These are phyloP conservation scores for Acacia concinna DNA, from an alignment of 331 rosid genomes.

Conservation along the genomic window DNA sequence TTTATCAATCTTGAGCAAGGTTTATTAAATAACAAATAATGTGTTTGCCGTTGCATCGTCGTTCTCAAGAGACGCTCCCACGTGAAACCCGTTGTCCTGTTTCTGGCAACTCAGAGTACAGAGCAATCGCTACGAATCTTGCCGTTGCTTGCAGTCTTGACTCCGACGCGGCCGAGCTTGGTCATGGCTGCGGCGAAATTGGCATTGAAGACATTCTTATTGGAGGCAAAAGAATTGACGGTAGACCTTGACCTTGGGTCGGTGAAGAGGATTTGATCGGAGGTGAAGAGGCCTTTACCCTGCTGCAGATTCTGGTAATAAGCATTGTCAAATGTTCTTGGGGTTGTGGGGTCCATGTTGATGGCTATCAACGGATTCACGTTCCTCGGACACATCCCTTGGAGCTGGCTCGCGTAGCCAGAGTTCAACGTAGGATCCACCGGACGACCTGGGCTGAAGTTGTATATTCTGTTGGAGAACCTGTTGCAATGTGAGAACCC, in stretches of 20 bases:
- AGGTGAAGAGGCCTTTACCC: conserved; percentile 75
- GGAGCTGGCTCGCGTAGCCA: conserved; percentile 51
- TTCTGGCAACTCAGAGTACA: conserved; percentile 39
- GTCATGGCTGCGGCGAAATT: conserved; percentile 73
- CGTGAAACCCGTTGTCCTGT: neutral
- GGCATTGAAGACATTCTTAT: conserved; percentile 38
- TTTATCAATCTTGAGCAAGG: neutral
- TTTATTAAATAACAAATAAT: neutral
- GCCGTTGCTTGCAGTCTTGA: conserved; percentile 62
- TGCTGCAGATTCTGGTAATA: conserved; percentile 73
- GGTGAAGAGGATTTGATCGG: conserved; percentile 70
- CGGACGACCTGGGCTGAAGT: conserved; percentile 39
- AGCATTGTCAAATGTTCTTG: conserved; percentile 58
- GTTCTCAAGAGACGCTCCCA: neutral
- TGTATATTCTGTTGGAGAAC: conserved; percentile 56
- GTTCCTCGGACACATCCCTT: conserved; percentile 60
- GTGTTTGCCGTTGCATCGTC: neutral
- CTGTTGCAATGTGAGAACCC: conserved; percentile 84
- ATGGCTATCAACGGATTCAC: conserved; percentile 81
- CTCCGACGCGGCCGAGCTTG: conserved; percentile 88
- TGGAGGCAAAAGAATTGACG: conserved; percentile 59
- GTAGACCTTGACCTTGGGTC: conserved; percentile 61
- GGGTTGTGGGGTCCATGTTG: conserved; percentile 89
- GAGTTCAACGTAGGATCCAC: conserved; percentile 61
- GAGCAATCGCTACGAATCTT: conserved; percentile 73